These are phyloP conservation scores for Rugonectria rugulosa DNA, from an alignment of 2,329 filamentous ascomycete species.

Conservation along the genomic window DNA sequence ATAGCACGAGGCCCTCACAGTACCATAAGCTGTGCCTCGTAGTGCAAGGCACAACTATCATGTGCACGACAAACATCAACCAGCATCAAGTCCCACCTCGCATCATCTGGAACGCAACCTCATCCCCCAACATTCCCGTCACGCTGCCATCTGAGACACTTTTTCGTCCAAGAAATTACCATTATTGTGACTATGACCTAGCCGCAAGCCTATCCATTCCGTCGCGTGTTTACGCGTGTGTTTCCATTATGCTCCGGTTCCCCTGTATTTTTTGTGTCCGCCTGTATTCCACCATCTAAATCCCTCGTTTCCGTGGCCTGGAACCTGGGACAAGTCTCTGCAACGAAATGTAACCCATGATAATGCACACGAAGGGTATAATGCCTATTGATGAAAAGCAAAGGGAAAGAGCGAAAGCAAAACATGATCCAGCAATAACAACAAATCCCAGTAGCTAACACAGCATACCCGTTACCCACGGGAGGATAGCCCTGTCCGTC, in stretches of 20 bases:
- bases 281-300: constrained; percentile 1
- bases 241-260: neutral
- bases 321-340: neutral
- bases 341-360: constrained; percentile 23
- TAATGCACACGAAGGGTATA: constrained; percentile 42
- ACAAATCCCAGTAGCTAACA: constrained; percentile 23
- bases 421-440: constrained; percentile 25
- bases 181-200: neutral
- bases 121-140: neutral
- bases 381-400: constrained; percentile 40
- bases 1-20: neutral
- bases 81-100: neutral
- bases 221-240: neutral
- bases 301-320: neutral
- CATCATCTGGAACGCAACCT: neutral
- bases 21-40: neutral
- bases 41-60: neutral
- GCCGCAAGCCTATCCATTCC: neutral
- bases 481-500: constrained; percentile 19
- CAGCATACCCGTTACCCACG: constrained; percentile 17
- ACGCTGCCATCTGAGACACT: neutral
- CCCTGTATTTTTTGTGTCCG: neutral
- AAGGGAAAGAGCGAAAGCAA: constrained; percentile 6
- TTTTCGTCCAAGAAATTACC: neutral
- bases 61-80: no score